Evolutionary conservation across 2,329 filamentous ascomycete genomes (phyloP), one percentile per base, ranked within the genome.

Genomic region (Clarireedia homoeocarpa): DNA sequence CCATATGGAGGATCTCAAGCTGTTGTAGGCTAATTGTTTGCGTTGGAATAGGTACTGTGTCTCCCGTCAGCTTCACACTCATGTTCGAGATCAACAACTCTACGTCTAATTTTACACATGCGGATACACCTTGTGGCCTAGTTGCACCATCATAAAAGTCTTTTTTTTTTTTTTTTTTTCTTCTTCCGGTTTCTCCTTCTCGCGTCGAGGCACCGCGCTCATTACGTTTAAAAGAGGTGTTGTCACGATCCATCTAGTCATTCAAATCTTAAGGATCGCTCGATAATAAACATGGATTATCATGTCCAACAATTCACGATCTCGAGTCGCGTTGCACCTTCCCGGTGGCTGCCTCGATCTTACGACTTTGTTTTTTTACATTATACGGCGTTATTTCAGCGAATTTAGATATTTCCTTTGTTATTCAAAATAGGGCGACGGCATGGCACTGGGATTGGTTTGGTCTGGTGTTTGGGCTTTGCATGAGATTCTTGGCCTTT

Each of bases 1-100:
- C 70, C 67, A 48, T 71, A 72, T 48, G 76, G 74, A 58, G 75
- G 75, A 59, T 69, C 77, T 59, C 77, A 77, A 64, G 69, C 76
- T 48, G 73, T 77, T 59, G 75, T 73, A 51, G 68, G 68, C 56
- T 74, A 68, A 62, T 44, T 45, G 14, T 12, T 30, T 30, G 27
- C 27, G 27, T 30, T 7, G 27, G 6, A 30, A 30, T 7, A 30
- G 27, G 27, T 30, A 12, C 27, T 10, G 1, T 30, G 27, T 30
- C 10, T 30, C 10, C 27, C 9, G 27, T 10, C 27, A 30, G 9
- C 27, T 30, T 7, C 9, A 30, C 46, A 48, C 50, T 46, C 24
- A 26, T 23, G 49, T 17, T 27, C 49, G 10, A 49, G 10, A 39
- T 36, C 26, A 17, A 17, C 53, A 17, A 34, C 17, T 47, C 54